Evolutionary conservation across 805 yeast species (phyloP).

Genomic region (Wickerhamiella qilinensis): DNA sequence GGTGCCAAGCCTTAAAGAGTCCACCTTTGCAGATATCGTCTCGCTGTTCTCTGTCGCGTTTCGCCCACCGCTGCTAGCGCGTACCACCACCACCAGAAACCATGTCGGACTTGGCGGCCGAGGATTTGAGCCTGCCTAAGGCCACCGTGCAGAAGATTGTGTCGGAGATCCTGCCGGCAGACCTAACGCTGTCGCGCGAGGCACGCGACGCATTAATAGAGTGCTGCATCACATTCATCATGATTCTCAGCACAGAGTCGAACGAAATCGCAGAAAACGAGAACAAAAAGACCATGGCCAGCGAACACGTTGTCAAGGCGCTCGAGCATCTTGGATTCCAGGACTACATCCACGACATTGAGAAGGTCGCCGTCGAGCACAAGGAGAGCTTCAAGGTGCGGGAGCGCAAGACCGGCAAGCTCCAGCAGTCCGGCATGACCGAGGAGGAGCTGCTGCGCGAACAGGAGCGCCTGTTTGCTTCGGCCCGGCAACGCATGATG

Average conservation of each 20-base stretch:
- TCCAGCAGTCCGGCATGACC: conserved; percentile 78
- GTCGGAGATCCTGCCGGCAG: conserved; percentile 78
- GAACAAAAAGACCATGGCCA: conserved; percentile 87
- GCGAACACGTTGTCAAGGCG: conserved; percentile 90
- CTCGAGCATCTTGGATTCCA: conserved; percentile 72
- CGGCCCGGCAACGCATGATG: conserved; percentile 15
- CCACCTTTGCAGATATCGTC: no score
- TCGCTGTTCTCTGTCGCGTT: no score
- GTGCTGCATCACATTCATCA: conserved; percentile 88
- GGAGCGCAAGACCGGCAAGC: conserved; percentile 81
- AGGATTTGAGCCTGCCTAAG: conserved; percentile 24
- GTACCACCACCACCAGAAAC: no score
- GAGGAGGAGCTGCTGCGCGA: conserved; percentile 86
- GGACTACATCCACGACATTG: conserved; percentile 68
- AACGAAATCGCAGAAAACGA: conserved; percentile 95
- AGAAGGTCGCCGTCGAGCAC: conserved; percentile 68
- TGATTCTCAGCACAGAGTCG: conserved; percentile 84
- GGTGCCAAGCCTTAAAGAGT: no score
- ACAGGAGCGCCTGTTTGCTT: conserved; percentile 76
- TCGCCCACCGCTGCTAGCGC: no score
- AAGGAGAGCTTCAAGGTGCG: conserved; percentile 73
- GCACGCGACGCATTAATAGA: conserved; percentile 91
- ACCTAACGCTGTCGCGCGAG: conserved; percentile 75
- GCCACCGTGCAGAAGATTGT: conserved; percentile 96
- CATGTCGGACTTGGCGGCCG: conserved; percentile 16